Percentiles rank a stretch among this genome's conserved stretches.
Conservation (phyloP, 305 asterid genomes). For the Ajuga reptans region DNA sequence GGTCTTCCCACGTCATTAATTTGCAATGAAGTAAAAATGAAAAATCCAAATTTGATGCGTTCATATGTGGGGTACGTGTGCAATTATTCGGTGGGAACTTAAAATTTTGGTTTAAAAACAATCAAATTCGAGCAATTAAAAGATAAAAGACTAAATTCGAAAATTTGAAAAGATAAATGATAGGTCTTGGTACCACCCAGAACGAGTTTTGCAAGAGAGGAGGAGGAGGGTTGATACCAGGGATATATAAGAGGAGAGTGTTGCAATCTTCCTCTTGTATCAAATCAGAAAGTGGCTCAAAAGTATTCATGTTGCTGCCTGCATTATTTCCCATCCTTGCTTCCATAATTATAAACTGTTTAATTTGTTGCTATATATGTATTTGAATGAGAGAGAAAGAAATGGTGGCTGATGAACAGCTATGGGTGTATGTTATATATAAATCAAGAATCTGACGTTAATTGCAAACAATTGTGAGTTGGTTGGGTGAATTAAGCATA, state of each 20-base stretch:
- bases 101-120: too few species aligned
- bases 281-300: constrained; percentile 44
- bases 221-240: constrained; percentile 31
- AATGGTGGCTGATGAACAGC: not conserved
- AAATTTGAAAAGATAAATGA: too few species aligned
- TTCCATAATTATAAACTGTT: constrained; percentile 22
- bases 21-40: too few species aligned
- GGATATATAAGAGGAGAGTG: constrained; percentile 47
- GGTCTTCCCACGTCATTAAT: too few species aligned
- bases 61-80: too few species aligned
- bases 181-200: too few species aligned
- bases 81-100: too few species aligned
- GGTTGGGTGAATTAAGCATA: not conserved
- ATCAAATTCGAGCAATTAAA: too few species aligned
- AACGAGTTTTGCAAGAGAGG: too few species aligned
- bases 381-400: not conserved
- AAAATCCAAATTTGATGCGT: too few species aligned
- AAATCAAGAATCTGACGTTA: too few species aligned
- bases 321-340: constrained; percentile 26
- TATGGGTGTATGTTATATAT: constrained; percentile 14
- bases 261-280: constrained; percentile 48
- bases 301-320: constrained; percentile 19
- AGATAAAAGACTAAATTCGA: too few species aligned
- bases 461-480: not conserved
- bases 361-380: not conserved